phyloP scores from a whole-genome alignment of 1,284 basidiomycete species.

The Papiliotrema terrestris region DNA sequence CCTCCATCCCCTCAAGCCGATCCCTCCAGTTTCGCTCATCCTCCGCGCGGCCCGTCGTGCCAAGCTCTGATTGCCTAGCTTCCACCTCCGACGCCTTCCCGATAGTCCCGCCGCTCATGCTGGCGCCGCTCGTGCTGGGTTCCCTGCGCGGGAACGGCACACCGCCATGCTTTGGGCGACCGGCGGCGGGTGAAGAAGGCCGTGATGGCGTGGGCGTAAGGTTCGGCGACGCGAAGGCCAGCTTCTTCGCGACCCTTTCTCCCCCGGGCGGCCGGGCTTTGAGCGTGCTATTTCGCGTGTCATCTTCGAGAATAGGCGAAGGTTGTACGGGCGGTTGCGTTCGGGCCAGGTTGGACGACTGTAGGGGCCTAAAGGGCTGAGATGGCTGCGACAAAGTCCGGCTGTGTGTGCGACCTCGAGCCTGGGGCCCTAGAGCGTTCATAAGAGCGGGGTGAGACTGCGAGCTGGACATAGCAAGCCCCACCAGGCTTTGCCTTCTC shows the following conservation, averaged over 20 bases:
- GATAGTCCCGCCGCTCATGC: background rate
- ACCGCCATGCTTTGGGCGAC: background rate
- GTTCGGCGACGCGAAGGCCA: background rate
- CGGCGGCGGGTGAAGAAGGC: background rate
- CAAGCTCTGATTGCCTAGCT: constrained; percentile 8
- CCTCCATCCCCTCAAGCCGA: constrained; percentile 35
- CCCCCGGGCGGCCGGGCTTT: too few species aligned
- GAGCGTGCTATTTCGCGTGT: too few species aligned
- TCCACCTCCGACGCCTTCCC: constrained; percentile 27
- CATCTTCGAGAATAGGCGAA: too few species aligned
- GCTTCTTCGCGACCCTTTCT: background rate
- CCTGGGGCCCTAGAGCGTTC: constrained; percentile 12
- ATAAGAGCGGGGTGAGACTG: constrained; percentile 15
- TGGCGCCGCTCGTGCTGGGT: background rate
- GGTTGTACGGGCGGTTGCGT: background rate
- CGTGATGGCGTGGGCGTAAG: background rate
- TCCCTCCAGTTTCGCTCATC: constrained; percentile 15
- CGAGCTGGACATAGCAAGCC: constrained; percentile 13
- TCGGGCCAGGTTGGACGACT: too few species aligned
- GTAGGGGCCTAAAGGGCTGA: background rate
- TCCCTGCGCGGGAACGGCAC: background rate
- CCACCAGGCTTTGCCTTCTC: constrained; percentile 16
- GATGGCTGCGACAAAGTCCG: background rate
- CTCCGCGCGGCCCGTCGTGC: constrained; percentile 8
- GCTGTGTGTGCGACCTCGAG: background rate